Evolutionary conservation across 345 rosid species (phyloP).

Genomic region (Xanthoceras sorbifolium): DNA sequence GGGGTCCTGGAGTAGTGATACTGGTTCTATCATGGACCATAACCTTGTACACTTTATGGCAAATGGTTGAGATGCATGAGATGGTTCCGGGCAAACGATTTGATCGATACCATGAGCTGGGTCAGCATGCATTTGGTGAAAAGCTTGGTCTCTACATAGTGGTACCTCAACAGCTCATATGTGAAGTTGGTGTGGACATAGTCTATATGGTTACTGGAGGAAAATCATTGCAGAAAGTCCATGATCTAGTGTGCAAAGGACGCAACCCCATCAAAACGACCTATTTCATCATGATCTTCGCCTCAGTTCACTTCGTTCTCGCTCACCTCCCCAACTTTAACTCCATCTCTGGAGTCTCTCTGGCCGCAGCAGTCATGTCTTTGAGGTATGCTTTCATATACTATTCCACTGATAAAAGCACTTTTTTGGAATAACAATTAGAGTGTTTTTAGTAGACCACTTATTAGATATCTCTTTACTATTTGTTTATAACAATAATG

Average conservation of each 20-base stretch:
- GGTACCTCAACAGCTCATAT: slow-evolving; percentile 76
- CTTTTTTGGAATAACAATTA: no score
- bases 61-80: slow-evolving; percentile 92
- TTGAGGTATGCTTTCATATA: slow-evolving; percentile 42
- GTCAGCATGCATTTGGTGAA: slow-evolving; percentile 79
- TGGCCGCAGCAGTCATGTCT: slow-evolving; percentile 84
- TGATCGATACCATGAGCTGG: slow-evolving; percentile 80
- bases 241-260: slow-evolving; percentile 39
- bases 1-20: slow-evolving; percentile 62
- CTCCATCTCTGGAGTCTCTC: slow-evolving; percentile 73
- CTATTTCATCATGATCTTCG: slow-evolving; percentile 73
- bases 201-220: slow-evolving; percentile 93
- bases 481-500: no score
- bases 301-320: slow-evolving; percentile 78
- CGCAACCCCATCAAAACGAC: slow-evolving; percentile 52
- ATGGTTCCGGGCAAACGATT: slow-evolving; percentile 76
- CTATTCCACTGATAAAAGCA: no score
- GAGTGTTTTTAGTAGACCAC: no score
- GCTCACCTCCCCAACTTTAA: slow-evolving; percentile 85
- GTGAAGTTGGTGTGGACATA: slow-evolving; percentile 66
- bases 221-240: slow-evolving; percentile 64
- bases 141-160: slow-evolving; percentile 79
- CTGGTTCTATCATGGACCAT: slow-evolving; percentile 51
- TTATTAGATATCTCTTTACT: no score
- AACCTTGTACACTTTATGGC: slow-evolving; percentile 72